These are phyloP conservation scores for Pythium brassicae DNA, from an alignment of 352 stramenopile genomes.

Conservation along the genomic window DNA sequence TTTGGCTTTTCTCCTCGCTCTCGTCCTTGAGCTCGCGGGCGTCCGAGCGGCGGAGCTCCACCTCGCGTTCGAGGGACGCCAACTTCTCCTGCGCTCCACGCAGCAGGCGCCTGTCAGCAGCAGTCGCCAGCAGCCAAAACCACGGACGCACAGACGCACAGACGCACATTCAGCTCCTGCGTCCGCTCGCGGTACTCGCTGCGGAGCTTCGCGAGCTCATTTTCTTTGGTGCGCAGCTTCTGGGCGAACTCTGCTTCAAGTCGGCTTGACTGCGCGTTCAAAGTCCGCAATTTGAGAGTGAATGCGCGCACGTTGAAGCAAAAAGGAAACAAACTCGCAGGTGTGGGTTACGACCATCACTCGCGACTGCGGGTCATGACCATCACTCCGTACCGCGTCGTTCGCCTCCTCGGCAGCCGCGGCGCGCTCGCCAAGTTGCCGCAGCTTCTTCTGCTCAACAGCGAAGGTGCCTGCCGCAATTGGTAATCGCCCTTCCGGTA, in stretches of 20 bases:
- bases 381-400: slow-evolving; percentile 36
- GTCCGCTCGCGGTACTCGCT: slow-evolving; percentile 45
- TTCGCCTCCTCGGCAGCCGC: slow-evolving; percentile 50
- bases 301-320: no score
- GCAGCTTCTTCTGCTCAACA: slow-evolving; percentile 13
- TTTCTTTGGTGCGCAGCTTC: slow-evolving; percentile 43
- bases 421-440: slow-evolving; percentile 37
- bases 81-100: slow-evolving; percentile 26
- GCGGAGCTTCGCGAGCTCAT: slow-evolving; percentile 42
- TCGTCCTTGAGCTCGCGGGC: slow-evolving; percentile 56
- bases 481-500: neutral
- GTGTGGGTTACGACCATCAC: no score
- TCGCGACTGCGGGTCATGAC: no score
- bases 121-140: no score
- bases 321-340: no score
- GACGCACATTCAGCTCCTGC: slow-evolving; percentile 47
- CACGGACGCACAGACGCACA: neutral
- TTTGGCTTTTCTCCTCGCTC: slow-evolving; percentile 58
- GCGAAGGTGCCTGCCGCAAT: neutral
- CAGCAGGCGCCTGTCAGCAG: neutral
- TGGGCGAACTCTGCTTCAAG: slow-evolving; percentile 46
- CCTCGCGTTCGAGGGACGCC: slow-evolving; percentile 38
- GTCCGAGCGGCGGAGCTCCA: slow-evolving; percentile 55
- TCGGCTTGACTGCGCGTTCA: slow-evolving; percentile 24
- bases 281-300: no score